Percentiles rank a stretch among this genome's conserved stretches.
phyloP scores from a whole-genome alignment of 768 basidiomycete genomes.

The Hygrocybe punicea region DNA sequence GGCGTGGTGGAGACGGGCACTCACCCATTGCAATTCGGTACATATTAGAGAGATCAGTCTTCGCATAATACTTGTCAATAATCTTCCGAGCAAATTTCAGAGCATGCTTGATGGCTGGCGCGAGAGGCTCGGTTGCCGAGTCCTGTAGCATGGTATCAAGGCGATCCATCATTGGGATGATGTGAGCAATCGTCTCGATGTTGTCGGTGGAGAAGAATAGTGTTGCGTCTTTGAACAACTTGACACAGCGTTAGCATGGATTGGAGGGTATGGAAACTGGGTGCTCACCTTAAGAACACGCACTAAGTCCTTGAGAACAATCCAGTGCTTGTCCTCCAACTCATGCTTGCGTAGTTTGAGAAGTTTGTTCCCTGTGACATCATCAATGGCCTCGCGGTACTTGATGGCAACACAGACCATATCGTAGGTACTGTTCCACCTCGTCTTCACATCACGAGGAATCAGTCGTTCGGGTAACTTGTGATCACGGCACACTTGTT shows the following conservation, averaged over 20 bases:
- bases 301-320: too few species aligned
- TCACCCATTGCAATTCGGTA: slow-evolving; percentile 39
- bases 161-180: slow-evolving; percentile 29
- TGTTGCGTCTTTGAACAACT: slow-evolving; percentile 7
- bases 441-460: too few species aligned
- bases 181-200: slow-evolving; percentile 19
- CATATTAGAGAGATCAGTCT: slow-evolving; percentile 30
- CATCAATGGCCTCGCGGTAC: too few species aligned
- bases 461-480: too few species aligned
- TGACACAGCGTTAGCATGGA: background rate
- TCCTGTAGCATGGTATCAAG: slow-evolving; percentile 23
- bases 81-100: slow-evolving; percentile 24
- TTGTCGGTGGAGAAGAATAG: slow-evolving; percentile 6
- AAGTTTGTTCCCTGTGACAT: too few species aligned
- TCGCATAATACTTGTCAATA: slow-evolving; percentile 32
- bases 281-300: too few species aligned
- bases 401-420: too few species aligned
- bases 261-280: background rate
- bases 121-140: background rate
- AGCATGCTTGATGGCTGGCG: slow-evolving; percentile 21
- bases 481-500: too few species aligned
- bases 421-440: too few species aligned
- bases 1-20: slow-evolving; percentile 6
- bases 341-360: too few species aligned
- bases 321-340: too few species aligned